These are phyloP conservation scores for Diaporthe longicolla DNA, from an alignment of 2,329 filamentous ascomycete genomes.

Conservation along the genomic window DNA sequence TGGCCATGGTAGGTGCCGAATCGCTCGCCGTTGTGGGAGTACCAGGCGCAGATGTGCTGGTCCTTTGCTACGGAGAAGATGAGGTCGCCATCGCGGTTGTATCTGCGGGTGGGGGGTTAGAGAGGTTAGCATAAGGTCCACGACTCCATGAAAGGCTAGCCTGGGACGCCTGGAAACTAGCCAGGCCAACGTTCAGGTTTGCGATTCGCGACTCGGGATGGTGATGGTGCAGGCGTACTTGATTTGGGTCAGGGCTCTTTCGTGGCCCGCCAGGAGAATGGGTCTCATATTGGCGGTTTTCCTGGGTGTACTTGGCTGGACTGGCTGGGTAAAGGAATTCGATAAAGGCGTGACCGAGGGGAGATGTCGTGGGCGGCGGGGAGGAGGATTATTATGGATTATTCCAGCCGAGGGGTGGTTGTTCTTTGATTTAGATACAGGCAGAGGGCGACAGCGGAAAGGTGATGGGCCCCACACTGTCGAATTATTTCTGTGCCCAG, in stretches of 20 bases:
- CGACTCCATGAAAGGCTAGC: not conserved
- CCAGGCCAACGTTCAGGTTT: slow-evolving; percentile 28
- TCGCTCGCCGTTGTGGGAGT: slow-evolving; percentile 96
- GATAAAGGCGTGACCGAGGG: not conserved
- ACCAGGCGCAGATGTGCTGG: slow-evolving; percentile 97
- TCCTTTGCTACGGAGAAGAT: slow-evolving; percentile 97
- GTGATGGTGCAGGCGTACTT: slow-evolving; percentile 66
- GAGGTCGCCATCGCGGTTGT: slow-evolving; percentile 95
- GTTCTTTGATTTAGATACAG: slow-evolving; percentile 20
- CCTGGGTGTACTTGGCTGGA: slow-evolving; percentile 40
- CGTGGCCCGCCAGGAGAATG: slow-evolving; percentile 95
- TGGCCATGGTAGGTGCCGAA: slow-evolving; percentile 97
- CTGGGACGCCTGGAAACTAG: no score
- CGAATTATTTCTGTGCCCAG: slow-evolving; percentile 39
- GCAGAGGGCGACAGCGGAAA: slow-evolving; percentile 34
- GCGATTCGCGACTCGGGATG: slow-evolving; percentile 19
- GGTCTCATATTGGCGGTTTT: slow-evolving; percentile 84
- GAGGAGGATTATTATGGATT: slow-evolving; percentile 34
- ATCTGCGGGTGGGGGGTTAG: slow-evolving; percentile 62
- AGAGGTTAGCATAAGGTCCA: slow-evolving; percentile 18
- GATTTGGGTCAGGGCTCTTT: slow-evolving; percentile 95
- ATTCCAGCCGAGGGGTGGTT: slow-evolving; percentile 21
- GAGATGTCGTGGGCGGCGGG: slow-evolving; percentile 21
- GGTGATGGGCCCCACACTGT: slow-evolving; percentile 38
- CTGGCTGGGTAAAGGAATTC: not conserved